Evolutionary conservation across 202 grass and related monocot genomes (phyloP), one percentile per base, ranked within the genome.

Genomic region (Cymbopogon flexuosus): DNA sequence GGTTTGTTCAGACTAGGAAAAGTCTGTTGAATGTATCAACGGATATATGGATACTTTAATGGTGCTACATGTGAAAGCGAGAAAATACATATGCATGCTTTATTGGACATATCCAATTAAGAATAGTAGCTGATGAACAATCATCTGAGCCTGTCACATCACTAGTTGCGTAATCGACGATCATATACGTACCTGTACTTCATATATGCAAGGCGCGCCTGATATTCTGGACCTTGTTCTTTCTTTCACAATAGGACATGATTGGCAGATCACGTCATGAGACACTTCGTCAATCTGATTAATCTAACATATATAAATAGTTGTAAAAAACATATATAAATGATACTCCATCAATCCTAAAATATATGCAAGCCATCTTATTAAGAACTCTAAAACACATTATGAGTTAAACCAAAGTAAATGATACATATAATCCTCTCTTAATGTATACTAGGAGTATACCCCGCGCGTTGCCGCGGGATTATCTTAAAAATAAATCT

Each of bases 51-150:
- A 33, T 4, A 34, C 3, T 33, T 10, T 40, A 45, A 35, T 35
- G 16, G n/a, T 3, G 9, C 52, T 68, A 4, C 43, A 79, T 68
- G 62, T 79, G 77, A 79, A 79, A 56, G 47, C 64, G 39, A 79
- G 77, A 79, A 79, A 56, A 52, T 30, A 15, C 2, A 57, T 22
- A 57, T 22, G n/a, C n/a, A 22, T 22, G 52, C 52, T 57, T 57
- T 9, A 8, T 11, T 39, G 46, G 43, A 35, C 24, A 59, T 15
- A 22, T 40, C 56, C 18, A 29, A 29, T 30, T 62, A 36, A 78
- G 71, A 34, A 72, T 34, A 49, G n/a, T 36, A 18, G 42, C 30
- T 10, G 76, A 6, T 24, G 76, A 11, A 45, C 36, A 8, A 49
- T 49, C 16, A 2, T 27, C 27, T 27, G 27, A 6, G 15, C 16